Base-by-base conservation (phyloP, 1,284 basidiomycete genomes). In the Ustilago curta region DNA sequence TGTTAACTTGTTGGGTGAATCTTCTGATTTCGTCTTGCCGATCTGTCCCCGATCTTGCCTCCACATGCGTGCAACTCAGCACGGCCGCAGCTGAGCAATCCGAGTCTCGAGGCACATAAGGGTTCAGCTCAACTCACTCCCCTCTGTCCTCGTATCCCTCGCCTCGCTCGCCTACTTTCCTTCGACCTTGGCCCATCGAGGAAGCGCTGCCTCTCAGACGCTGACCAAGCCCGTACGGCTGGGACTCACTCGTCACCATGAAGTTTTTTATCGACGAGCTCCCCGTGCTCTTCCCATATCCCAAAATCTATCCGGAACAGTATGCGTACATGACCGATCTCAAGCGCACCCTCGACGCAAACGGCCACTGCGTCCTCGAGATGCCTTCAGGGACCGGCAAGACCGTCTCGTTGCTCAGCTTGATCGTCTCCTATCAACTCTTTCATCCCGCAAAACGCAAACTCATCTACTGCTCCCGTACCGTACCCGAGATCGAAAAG, bases 381-480 rank as follows among this genome's bases (percentile, higher is more conserved):
- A 99, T 99, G 97, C 97, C 97, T 70, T 99, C 97, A 12, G 97
- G 97, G 16, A 99, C 97, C 39, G 97, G 97, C 21, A 99, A 99
- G 88, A 99, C 97, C 0, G 95, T 99, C 23, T 98, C 95, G 11
- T 88, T 99, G 4, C 88, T 99, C 31, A 96, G 94, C 16, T 87
- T 99, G 65, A 99, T 99, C 86, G 92, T 99, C 49, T 95, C 95
- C 25, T 99, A 99, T 85, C 96, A 98, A 48, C 75, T 95, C 93
- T 97, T 95, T 86, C 94, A 95, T 84, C 93, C 94, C 9, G 92
- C 91, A 8, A 91, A 91, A 70, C 90, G 97, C 72, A 99, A 99
- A 86, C 90, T 99, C 76, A 92, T 99, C 77, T 99, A 99, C 86
- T 99, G 97, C 86, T 99, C 97, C 25, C 95, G 97, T 83, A 99